These are phyloP conservation scores for Russula dissimulans DNA, from an alignment of 768 basidiomycete species.

Conservation along the genomic window DNA sequence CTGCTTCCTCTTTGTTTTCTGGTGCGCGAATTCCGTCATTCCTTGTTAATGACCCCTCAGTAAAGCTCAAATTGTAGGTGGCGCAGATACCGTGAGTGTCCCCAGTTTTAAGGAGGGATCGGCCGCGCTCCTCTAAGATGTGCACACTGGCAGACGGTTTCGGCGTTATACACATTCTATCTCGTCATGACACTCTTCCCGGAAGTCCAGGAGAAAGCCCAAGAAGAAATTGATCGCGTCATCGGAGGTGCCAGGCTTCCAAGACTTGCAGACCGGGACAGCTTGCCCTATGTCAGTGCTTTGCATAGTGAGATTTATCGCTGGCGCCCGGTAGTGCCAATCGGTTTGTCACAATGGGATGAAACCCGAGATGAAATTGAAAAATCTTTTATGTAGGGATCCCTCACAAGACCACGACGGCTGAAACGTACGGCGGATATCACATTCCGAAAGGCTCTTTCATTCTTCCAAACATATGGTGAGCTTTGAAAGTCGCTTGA, in stretches of 20 bases:
- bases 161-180: constrained; percentile 8
- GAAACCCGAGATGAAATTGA: background rate
- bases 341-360: background rate
- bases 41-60: background rate
- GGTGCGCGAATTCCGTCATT: background rate
- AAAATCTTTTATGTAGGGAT: background rate
- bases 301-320: constrained; percentile 16
- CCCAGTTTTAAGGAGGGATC: background rate
- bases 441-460: constrained; percentile 29
- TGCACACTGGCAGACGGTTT: constrained; percentile 10
- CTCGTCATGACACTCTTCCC: constrained; percentile 19
- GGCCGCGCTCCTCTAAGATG: too few species aligned
- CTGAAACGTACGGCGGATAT: background rate
- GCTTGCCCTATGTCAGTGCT: constrained; percentile 17
- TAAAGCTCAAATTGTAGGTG: background rate
- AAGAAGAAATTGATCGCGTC: constrained; percentile 19
- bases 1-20: constrained; percentile 5
- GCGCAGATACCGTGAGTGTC: constrained; percentile 14
- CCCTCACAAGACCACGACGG: background rate
- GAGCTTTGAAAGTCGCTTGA: background rate
- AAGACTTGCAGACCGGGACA: constrained; percentile 7
- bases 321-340: constrained; percentile 12
- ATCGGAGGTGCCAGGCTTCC: constrained; percentile 18
- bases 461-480: constrained; percentile 30
- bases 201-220: constrained; percentile 14